Conservation (phyloP, 2,329 filamentous ascomycete species). For the Aspergillus piperis region DNA sequence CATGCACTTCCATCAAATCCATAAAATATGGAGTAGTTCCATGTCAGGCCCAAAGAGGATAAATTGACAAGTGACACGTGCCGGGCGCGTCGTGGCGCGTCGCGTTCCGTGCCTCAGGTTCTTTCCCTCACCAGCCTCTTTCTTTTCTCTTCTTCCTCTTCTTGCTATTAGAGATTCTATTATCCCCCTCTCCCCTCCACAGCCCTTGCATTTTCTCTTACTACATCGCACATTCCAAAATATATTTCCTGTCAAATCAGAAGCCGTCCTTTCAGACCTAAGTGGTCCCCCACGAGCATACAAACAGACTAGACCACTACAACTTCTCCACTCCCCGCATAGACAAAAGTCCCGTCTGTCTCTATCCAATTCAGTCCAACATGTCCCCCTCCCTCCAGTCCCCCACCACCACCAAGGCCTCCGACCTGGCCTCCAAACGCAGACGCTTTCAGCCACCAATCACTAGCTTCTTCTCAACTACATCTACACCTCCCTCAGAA, state of each 20-base stretch:
- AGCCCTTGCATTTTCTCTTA: slow-evolving; percentile 2
- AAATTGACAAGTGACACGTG: slow-evolving; percentile 25
- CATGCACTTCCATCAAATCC: not conserved
- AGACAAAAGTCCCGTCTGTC: not conserved
- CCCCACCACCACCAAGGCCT: slow-evolving; percentile 20
- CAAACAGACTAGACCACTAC: not conserved
- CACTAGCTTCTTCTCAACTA: slow-evolving; percentile 40
- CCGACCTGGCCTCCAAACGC: slow-evolving; percentile 40
- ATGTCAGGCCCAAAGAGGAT: slow-evolving; percentile 20
- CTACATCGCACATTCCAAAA: not conserved
- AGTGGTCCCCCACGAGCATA: not conserved
- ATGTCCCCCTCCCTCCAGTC: slow-evolving; percentile 21
- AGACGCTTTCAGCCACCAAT: slow-evolving; percentile 49
- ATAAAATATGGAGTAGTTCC: not conserved
- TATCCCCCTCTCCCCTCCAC: slow-evolving; percentile 6
- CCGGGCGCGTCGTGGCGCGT: slow-evolving; percentile 25
- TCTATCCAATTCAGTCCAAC: slow-evolving; percentile 4
- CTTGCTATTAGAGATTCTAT: not conserved
- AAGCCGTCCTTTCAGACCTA: not conserved
- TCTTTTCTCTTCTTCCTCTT: slow-evolving; percentile 12
- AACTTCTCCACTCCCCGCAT: not conserved
- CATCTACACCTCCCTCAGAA: slow-evolving; percentile 14
- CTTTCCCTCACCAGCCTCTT: slow-evolving; percentile 22
- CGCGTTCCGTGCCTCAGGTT: slow-evolving; percentile 20
- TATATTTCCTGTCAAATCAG: not conserved